Evolutionary conservation across 768 basidiomycete genomes (phyloP), one percentile per base, ranked within the genome.

Genomic region (Lactarius indigo): DNA sequence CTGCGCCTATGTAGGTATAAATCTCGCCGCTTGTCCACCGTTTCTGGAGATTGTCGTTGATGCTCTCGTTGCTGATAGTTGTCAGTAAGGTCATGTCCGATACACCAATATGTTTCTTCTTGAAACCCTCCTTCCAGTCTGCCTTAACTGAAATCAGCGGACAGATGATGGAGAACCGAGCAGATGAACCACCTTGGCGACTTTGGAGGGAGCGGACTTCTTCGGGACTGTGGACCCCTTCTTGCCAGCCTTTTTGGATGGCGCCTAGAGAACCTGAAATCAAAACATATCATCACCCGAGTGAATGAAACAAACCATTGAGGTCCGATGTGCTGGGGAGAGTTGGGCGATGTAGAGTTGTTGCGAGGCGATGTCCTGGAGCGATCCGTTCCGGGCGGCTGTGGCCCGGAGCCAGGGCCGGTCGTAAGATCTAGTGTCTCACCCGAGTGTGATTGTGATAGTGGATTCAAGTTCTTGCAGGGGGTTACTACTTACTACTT

Each of bases 121-220:
- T 97, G 84, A 99, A 99, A 5, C 96, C 95, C 74, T 98, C 96
- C 78, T 96, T 96, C 96, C 96, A 99, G 76, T 98, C 96, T 58
- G 96, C 96, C 96, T 98, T 70, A 62, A 63, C 57, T 56, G 56
- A 59, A 41, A 64, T 30, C 10, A 59, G 61, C 33, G 58, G 30
- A 50, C 30, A 35, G 35, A 9, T 37, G 26, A 59, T n/a, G 64
- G n/a, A 8, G 30, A 50, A 57, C 37, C 42, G n/a, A 37, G 59
- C 57, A n/a, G 37, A 55, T 31, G 35, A 61, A 71, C 42, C 69
- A 92, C 92, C 85, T 94, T 94, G 31, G 89, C 90, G 35, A 94
- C 88, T 76, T 88, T 92, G 26, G 75, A 78, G 73, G 66, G 76
- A 61, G 60, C 82, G 37, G 81, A 76, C 77, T 87, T 88, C 84